Conservation (phyloP, 1,284 basidiomycete species). For the Coniferiporia sulphurascens region DNA sequence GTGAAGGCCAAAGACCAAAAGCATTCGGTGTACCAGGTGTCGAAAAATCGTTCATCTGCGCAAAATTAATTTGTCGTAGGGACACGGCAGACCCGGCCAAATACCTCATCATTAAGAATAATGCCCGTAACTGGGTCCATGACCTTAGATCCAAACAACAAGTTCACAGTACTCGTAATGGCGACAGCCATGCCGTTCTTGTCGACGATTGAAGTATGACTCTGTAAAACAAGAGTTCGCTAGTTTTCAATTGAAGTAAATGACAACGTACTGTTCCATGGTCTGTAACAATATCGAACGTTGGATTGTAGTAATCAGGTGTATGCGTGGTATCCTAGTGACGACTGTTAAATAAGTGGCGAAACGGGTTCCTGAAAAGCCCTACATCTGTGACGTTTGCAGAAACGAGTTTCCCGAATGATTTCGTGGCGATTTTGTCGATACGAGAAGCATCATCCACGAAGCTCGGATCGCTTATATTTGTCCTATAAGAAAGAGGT, state of each 20-base stretch:
- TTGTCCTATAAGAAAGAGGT: conserved; percentile 50
- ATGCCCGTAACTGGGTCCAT: conserved; percentile 84
- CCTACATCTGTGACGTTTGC: conserved; percentile 77
- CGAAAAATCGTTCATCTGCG: conserved; percentile 86
- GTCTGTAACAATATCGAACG: conserved; percentile 72
- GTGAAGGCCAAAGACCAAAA: conserved; percentile 82
- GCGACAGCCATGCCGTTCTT: conserved; percentile 80
- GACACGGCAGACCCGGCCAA: not conserved
- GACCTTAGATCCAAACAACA: conserved; percentile 82
- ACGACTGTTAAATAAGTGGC: conserved; percentile 14
- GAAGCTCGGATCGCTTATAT: conserved; percentile 74
- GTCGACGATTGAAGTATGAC: conserved; percentile 80
- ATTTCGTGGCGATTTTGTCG: conserved; percentile 64
- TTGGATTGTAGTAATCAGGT: conserved; percentile 79
- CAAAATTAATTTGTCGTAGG: not conserved
- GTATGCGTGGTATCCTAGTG: conserved; percentile 72
- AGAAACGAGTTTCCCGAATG: conserved; percentile 58
- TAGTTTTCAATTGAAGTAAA: not conserved
- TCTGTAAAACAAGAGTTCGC: conserved; percentile 38
- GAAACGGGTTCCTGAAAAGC: conserved; percentile 4
- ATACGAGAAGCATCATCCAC: conserved; percentile 53
- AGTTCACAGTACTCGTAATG: conserved; percentile 84
- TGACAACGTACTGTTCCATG: conserved; percentile 73
- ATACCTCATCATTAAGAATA: conserved; percentile 81
- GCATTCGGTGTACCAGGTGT: conserved; percentile 75